These are phyloP conservation scores for Aureobasidium musti DNA, from an alignment of 2,329 filamentous ascomycete genomes.

Conservation along the genomic window DNA sequence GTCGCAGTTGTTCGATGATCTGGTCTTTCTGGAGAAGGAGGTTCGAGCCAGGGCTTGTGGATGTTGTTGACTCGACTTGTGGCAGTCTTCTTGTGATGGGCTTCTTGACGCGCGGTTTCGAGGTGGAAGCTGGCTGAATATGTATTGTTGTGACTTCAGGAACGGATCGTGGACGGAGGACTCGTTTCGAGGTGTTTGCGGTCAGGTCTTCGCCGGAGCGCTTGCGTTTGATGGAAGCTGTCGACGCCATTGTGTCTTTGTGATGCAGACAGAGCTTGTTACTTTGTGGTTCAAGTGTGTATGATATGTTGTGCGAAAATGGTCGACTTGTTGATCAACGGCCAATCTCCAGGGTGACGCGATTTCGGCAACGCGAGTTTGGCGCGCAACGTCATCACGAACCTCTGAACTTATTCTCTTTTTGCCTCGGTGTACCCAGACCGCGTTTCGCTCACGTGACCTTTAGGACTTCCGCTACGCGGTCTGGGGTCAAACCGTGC, in stretches of 20 bases:
- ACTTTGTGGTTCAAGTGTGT: neutral
- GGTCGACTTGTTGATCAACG: neutral
- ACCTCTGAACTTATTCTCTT: neutral
- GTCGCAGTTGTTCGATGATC: conserved; percentile 84
- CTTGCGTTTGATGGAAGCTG: conserved; percentile 3
- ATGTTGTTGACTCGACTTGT: neutral
- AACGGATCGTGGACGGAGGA: neutral
- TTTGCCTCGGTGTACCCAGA: too few relatives aligned
- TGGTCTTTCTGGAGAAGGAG: conserved; percentile 93
- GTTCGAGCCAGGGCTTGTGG: conserved; percentile 67
- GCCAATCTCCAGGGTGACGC: conserved; percentile 3
- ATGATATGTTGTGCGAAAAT: neutral
- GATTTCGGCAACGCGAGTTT: conserved; percentile 10
- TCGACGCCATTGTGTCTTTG: neutral
- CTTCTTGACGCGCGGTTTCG: neutral
- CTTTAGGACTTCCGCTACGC: too few relatives aligned
- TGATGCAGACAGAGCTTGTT: too few relatives aligned
- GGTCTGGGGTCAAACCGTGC: too few relatives aligned
- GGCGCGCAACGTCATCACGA: conserved; percentile 7
- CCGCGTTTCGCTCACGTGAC: too few relatives aligned
- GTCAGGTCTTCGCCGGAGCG: neutral
- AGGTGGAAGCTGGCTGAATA: neutral
- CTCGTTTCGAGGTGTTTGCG: neutral
- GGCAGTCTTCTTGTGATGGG: neutral
- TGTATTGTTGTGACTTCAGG: neutral